Conservation (phyloP, 75 land plant genomes). For the Cryptomeria japonica region DNA sequence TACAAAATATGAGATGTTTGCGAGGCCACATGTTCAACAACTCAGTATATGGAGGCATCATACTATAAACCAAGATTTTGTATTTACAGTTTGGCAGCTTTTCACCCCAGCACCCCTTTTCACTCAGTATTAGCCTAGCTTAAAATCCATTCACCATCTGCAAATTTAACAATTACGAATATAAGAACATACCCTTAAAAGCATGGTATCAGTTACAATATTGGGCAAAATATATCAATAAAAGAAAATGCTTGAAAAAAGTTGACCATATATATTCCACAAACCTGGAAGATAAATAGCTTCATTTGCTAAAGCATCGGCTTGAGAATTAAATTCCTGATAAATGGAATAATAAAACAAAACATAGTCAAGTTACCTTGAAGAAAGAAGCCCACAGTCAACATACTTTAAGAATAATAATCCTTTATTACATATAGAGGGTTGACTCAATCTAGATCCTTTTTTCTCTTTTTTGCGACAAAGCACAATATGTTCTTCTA, state of each 20-base stretch:
- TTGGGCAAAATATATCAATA: not conserved
- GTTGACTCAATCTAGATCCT: too few species aligned
- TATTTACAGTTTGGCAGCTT: not conserved
- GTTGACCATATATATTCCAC: not conserved
- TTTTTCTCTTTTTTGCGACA: too few species aligned
- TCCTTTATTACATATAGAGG: too few species aligned
- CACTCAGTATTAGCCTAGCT: not conserved
- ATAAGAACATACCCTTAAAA: not conserved
- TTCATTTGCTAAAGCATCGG: conserved; percentile 37
- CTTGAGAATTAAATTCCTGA: conserved; percentile 40
- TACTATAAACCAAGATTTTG: not conserved
- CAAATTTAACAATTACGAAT: not conserved
- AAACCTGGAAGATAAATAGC: conserved; percentile 32
- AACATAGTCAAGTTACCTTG: not conserved
- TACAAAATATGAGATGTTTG: not conserved
- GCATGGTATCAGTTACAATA: not conserved
- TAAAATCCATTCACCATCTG: conserved; percentile 12
- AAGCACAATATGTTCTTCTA: too few species aligned
- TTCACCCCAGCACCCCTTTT: not conserved
- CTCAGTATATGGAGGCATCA: not conserved
- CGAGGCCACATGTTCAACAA: not conserved
- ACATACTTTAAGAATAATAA: not conserved
- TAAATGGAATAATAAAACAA: not conserved
- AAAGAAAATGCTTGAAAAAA: not conserved
- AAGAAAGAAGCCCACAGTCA: not conserved